Percentiles rank a stretch among this genome's conserved stretches.
These are phyloP conservation scores for Neurospora discreta DNA, from an alignment of 495 filamentous ascomycete species.

Conservation along the genomic window DNA sequence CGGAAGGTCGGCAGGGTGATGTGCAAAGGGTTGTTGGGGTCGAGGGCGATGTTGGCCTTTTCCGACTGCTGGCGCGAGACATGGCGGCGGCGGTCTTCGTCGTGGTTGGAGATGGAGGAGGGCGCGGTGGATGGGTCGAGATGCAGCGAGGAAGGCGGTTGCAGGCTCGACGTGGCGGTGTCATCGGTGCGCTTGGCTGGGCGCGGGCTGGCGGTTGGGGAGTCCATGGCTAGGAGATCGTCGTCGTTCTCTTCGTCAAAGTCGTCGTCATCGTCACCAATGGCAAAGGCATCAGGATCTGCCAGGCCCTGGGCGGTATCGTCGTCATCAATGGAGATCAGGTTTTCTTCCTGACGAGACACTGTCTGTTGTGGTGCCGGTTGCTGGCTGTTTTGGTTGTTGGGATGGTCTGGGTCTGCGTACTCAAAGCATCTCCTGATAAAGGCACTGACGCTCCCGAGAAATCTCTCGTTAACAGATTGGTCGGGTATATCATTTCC, in stretches of 20 bases:
- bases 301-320: constrained; percentile 23
- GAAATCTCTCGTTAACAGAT: constrained; percentile 61
- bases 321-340: background rate
- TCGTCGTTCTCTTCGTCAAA: constrained; percentile 50
- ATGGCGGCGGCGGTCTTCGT: constrained; percentile 18
- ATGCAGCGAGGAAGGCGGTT: constrained; percentile 9
- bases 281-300: constrained; percentile 51
- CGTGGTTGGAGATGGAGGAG: constrained; percentile 4
- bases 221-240: constrained; percentile 52
- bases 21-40: constrained; percentile 83
- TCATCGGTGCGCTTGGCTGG: constrained; percentile 20
- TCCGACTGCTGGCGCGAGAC: constrained; percentile 45
- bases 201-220: constrained; percentile 25
- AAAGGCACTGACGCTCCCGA: constrained; percentile 87
- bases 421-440: constrained; percentile 97
- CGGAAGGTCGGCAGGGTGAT: constrained; percentile 97
- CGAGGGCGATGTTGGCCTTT: constrained; percentile 76
- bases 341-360: constrained; percentile 18
- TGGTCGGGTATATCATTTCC: constrained; percentile 27
- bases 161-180: background rate
- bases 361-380: background rate
- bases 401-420: constrained; percentile 79
- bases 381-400: constrained; percentile 32
- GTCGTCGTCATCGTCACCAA: constrained; percentile 69
- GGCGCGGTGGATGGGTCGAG: constrained; percentile 11